Base-by-base conservation (phyloP, 192 early-diverging fungal genomes). In the Martensiomyces pterosporus region DNA sequence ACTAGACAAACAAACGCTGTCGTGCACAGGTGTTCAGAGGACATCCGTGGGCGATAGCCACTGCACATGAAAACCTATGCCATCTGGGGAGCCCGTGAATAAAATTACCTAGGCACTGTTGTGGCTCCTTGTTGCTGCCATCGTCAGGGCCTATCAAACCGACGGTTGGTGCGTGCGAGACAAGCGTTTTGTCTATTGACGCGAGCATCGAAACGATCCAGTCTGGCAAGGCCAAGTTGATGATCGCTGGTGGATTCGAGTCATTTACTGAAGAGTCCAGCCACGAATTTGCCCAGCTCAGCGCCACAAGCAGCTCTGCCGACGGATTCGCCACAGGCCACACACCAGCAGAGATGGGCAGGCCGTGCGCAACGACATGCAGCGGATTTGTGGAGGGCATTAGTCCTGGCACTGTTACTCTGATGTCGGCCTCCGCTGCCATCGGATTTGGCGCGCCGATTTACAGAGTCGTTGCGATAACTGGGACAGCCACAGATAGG, bases 221-320 rank as follows among this genome's bases (percentile, higher is more conserved):
- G n/a, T n/a, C n/a, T n/a, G n/a, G n/a, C n/a, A n/a, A 92, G 69
- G 91, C 93, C 55, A 90, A 88, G 73, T 81, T 93, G 25, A 84
- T 92, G 56, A 75, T 95, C 52, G 90, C 88, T 45, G 93, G 93
- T 70, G 91, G 87, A 24, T 87, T 85, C 53, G 93, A 95, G 89
- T 49, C 88, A 92, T 77, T 78, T 82, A 47, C 89, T 92, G 65
- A 91, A 93, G 53, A 83, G 87, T 17, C n/a, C n/a, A n/a, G n/a
- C n/a, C n/a, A n/a, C n/a, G n/a, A n/a, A n/a, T n/a, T n/a, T n/a
- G n/a, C n/a, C 85, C 88, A 89, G 81, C 93, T 95, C 90, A 93
- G 91, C 73, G 91, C 93, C 13, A 95, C 93, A 16, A 85, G 81
- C 60, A 91, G 87, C 71, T 72, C 85, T 36, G 67, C 82, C 38